Evolutionary conservation across 108 stramenopile genomes (phyloP), one percentile per base, ranked within the genome.

Genomic region (Cyclotella atomus): DNA sequence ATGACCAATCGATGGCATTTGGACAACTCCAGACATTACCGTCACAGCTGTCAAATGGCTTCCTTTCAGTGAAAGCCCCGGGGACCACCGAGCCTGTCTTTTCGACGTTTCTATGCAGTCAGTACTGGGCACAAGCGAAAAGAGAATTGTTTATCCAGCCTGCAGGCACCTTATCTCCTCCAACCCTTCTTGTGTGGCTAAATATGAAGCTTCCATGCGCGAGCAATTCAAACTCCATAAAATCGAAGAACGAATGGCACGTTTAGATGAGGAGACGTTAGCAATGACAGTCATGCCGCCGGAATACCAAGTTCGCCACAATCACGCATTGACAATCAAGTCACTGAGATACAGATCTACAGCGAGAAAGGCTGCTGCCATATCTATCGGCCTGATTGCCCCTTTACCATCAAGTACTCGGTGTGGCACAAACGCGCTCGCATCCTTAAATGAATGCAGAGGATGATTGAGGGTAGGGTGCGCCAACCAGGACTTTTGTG

Each of bases 1-100:
- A 2, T 19, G 19, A 7, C 59, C 7, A 36, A 38, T 60, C 7
- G 35, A 60, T 20, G 59, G 59, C 17, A 19, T 60, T 4, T 60
- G 59, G 59, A 34, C 59, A 20, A 60, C 59, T 7, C 34, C 59
- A 36, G 59, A 60, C 7, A 60, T 60, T 60, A 20, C 9, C 34
- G 23, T 60, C 34, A 36, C 59, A 36, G n/a, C 15, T 2, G 19
- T 60, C 17, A 60, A 36, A 36, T 60, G 59, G 59, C 59, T 60
- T 10, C 59, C 59, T 7, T 34, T 6, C n/a, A 6, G 17, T n/a
- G 59, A 34, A 34, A 6, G 16, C 6, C 59, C 59, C 12, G 59
- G 59, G 1, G 59, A 60, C n/a, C 59, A 60, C 20, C 15, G 33
- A 38, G 2, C 35, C 2, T 60, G 59, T 20, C n/a, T 60, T 36